Percentiles rank a stretch among this genome's conserved stretches.
These are phyloP conservation scores for Candida germanica DNA, from an alignment of 805 yeast species.

Conservation along the genomic window DNA sequence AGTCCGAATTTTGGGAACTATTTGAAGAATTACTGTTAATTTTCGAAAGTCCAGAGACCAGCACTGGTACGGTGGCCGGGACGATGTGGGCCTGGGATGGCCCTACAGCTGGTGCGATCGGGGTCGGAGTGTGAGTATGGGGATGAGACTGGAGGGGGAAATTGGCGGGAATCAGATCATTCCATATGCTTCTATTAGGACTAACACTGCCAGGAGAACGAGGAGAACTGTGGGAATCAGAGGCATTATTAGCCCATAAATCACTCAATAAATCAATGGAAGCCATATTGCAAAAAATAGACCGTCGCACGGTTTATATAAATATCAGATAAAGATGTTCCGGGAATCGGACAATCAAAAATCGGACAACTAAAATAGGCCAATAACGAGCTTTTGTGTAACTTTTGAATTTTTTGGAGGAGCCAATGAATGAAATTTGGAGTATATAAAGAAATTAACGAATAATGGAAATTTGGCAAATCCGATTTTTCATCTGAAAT, in stretches of 20 bases:
- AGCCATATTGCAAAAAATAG: background rate
- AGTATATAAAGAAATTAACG: background rate
- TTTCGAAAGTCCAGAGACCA: too few relatives aligned
- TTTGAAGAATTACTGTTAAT: background rate
- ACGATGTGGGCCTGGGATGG: background rate
- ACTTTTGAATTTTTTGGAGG: too few relatives aligned
- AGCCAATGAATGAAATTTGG: background rate
- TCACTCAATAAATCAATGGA: constrained; percentile 10
- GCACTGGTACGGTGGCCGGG: background rate
- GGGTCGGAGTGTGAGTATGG: too few relatives aligned
- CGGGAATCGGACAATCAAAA: constrained; percentile 9
- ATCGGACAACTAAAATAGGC: too few relatives aligned
- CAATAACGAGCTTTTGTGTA: constrained; percentile 8
- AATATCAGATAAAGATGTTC: constrained; percentile 6
- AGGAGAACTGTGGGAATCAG: background rate
- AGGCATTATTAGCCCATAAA: constrained; percentile 5
- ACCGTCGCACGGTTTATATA: constrained; percentile 1
- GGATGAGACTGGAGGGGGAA: background rate
- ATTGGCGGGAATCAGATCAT: too few relatives aligned
- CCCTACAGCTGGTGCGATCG: background rate
- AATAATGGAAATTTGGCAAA: too few relatives aligned
- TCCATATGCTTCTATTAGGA: constrained; percentile 2
- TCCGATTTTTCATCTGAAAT: too few relatives aligned
- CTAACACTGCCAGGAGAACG: background rate
- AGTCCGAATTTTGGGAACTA: background rate